Evolutionary conservation across 1,139 yeast genomes (phyloP).

Genomic region (Zygosaccharomyces pseudobailii): DNA sequence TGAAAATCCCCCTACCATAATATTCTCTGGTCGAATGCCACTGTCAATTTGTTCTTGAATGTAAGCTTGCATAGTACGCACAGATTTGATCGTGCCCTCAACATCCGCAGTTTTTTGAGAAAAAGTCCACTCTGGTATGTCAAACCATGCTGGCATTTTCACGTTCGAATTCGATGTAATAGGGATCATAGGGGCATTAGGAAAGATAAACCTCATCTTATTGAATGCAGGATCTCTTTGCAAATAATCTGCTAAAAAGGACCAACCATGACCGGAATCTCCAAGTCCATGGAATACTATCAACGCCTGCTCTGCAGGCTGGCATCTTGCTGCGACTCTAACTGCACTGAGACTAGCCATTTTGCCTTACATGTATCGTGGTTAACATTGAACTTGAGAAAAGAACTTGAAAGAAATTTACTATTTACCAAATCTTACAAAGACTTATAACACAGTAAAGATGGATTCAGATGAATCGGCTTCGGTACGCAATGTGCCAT

Average conservation of each 20-base stretch:
- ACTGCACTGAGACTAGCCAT: slow-evolving; percentile 34
- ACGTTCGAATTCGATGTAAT: slow-evolving; percentile 64
- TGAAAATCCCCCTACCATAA: slow-evolving; percentile 87
- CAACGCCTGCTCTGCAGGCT: slow-evolving; percentile 57
- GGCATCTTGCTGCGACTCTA: slow-evolving; percentile 35
- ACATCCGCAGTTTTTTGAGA: slow-evolving; percentile 53
- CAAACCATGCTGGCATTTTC: slow-evolving; percentile 85
- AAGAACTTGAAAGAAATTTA: neutral
- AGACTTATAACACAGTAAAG: neutral
- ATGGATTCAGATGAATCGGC: neutral
- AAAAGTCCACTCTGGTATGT: slow-evolving; percentile 52
- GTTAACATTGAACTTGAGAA: neutral
- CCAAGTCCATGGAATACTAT: slow-evolving; percentile 90
- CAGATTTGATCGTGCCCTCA: slow-evolving; percentile 57
- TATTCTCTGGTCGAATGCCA: slow-evolving; percentile 65
- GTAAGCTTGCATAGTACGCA: slow-evolving; percentile 47
- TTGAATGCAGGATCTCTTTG: slow-evolving; percentile 45
- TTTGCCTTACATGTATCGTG: neutral
- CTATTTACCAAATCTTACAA: neutral
- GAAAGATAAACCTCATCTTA: slow-evolving; percentile 74
- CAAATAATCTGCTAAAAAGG: slow-evolving; percentile 58
- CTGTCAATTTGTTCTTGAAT: slow-evolving; percentile 57
- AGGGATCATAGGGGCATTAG: slow-evolving; percentile 76
- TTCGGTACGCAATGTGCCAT: slow-evolving; percentile 3
- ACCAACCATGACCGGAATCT: slow-evolving; percentile 88